Evolutionary conservation across 768 basidiomycete species (phyloP).

Genomic region (Phylloporus scabripes): DNA sequence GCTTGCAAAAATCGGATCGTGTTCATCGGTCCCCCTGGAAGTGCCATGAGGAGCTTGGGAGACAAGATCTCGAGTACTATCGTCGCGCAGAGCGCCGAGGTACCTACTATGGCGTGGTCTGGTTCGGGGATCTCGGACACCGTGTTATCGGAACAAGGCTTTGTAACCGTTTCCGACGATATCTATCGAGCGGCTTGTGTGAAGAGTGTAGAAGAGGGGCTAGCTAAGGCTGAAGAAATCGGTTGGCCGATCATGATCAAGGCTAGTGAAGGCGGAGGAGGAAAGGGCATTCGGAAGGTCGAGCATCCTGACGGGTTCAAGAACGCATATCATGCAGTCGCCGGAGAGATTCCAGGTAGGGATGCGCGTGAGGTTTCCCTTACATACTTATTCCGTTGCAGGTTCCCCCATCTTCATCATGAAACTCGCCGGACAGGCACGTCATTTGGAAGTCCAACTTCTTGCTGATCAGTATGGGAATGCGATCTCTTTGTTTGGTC

Average conservation of each 20-base stretch:
- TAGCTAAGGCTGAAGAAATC: slow-evolving; percentile 77
- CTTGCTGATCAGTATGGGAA: slow-evolving; percentile 99
- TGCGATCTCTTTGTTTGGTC: slow-evolving; percentile 97
- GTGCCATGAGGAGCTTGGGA: slow-evolving; percentile 96
- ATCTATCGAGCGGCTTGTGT: slow-evolving; percentile 89
- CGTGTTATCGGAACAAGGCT: slow-evolving; percentile 75
- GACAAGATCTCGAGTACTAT: slow-evolving; percentile 99
- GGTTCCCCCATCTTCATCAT: slow-evolving; percentile 99
- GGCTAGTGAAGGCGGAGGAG: slow-evolving; percentile 97
- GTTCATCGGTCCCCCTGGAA: slow-evolving; percentile 98
- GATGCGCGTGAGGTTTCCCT: slow-evolving; percentile 3
- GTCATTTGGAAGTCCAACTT: slow-evolving; percentile 96
- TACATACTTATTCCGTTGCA: slow-evolving; percentile 22
- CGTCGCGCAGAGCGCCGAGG: slow-evolving; percentile 92
- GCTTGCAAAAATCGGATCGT: slow-evolving; percentile 94
- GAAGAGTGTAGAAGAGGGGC: slow-evolving; percentile 78
- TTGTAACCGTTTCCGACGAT: slow-evolving; percentile 89
- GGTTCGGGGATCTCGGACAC: slow-evolving; percentile 92
- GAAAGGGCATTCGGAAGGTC: slow-evolving; percentile 97
- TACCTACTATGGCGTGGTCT: slow-evolving; percentile 99
- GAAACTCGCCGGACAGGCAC: slow-evolving; percentile 97
- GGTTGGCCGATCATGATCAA: slow-evolving; percentile 99
- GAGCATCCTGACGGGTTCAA: slow-evolving; percentile 83
- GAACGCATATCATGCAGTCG: slow-evolving; percentile 90
- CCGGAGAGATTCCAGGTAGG: slow-evolving; percentile 93